Percentiles rank a stretch among this genome's conserved stretches.
phyloP scores from a whole-genome alignment of 352 stramenopile species.

The Globisporangium emineosum region DNA sequence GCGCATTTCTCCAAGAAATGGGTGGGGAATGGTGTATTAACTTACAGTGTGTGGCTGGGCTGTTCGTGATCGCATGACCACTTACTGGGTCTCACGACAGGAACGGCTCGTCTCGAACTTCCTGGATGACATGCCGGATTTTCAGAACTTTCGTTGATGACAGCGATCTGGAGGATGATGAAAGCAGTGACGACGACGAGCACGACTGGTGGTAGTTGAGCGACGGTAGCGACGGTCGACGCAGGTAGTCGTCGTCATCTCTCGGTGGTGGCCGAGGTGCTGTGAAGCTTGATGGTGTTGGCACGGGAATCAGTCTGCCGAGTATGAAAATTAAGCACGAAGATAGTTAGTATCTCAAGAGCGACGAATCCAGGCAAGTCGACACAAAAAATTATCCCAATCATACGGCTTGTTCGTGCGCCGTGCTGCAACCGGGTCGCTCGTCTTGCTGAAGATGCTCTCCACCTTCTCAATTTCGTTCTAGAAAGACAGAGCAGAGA shows the following conservation, averaged over 20 bases:
- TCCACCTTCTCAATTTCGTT: conserved; percentile 34
- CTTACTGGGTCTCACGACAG: conserved; percentile 12
- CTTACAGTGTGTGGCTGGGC: not conserved
- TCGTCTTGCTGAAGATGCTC: conserved; percentile 37
- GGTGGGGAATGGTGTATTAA: not conserved
- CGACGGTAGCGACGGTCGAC: conserved; percentile 8
- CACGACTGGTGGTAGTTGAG: conserved; percentile 7
- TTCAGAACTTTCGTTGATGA: conserved; percentile 48
- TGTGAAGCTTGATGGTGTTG: conserved; percentile 1
- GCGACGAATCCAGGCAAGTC: not conserved
- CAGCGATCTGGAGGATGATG: conserved; percentile 4
- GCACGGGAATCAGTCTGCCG: conserved; percentile 7
- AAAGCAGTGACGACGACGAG: conserved; percentile 9
- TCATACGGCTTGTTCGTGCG: conserved; percentile 24
- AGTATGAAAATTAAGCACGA: not conserved
- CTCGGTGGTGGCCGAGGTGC: not conserved
- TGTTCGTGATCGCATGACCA: not conserved
- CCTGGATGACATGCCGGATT: conserved; percentile 69
- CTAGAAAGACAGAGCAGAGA: conserved; percentile 15
- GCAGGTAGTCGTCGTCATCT: not conserved
- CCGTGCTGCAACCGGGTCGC: conserved; percentile 18
- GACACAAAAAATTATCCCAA: not conserved
- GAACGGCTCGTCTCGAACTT: conserved; percentile 63
- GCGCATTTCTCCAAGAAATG: no score
- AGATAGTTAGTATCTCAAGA: not conserved